Percentiles rank a stretch among this genome's conserved stretches.
These are phyloP conservation scores for Nidularia sp. DNA, from an alignment of 768 basidiomycete species.

Conservation along the genomic window DNA sequence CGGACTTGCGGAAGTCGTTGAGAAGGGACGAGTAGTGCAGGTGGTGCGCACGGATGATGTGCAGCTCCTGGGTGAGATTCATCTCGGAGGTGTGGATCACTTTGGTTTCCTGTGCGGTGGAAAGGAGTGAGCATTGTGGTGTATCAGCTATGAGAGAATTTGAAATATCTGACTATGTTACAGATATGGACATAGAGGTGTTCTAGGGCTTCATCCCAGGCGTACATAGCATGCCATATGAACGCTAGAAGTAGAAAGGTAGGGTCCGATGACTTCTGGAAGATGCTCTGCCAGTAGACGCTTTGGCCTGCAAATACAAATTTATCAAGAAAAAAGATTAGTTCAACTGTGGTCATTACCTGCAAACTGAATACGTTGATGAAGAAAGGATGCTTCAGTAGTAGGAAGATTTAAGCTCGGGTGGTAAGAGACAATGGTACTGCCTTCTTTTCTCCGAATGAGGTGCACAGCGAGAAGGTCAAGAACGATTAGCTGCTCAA, in stretches of 20 bases:
- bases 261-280: slow-evolving; percentile 39
- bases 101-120: slow-evolving; percentile 32
- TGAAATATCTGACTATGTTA: slow-evolving; percentile 30
- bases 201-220: slow-evolving; percentile 60
- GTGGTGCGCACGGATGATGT: slow-evolving; percentile 49
- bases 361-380: slow-evolving; percentile 42
- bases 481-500: slow-evolving; percentile 28
- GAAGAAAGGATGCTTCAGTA: slow-evolving; percentile 35
- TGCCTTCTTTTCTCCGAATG: slow-evolving; percentile 34
- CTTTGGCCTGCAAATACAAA: slow-evolving; percentile 25
- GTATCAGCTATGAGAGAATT: background rate
- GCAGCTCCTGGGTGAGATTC: slow-evolving; percentile 43
- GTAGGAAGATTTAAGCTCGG: slow-evolving; percentile 25
- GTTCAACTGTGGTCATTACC: slow-evolving; percentile 17
- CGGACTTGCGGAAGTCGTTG: slow-evolving; percentile 40
- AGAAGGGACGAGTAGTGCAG: slow-evolving; percentile 46
- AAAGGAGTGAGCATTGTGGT: background rate
- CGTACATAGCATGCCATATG: slow-evolving; percentile 58
- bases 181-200: slow-evolving; percentile 47
- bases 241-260: slow-evolving; percentile 51
- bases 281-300: slow-evolving; percentile 44
- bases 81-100: slow-evolving; percentile 38
- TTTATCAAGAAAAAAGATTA: background rate
- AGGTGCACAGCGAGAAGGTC: slow-evolving; percentile 46
- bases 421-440: slow-evolving; percentile 46